Evolutionary conservation across 192 early-diverging fungal genomes (phyloP).

Genomic region (Pilaira anomala): DNA sequence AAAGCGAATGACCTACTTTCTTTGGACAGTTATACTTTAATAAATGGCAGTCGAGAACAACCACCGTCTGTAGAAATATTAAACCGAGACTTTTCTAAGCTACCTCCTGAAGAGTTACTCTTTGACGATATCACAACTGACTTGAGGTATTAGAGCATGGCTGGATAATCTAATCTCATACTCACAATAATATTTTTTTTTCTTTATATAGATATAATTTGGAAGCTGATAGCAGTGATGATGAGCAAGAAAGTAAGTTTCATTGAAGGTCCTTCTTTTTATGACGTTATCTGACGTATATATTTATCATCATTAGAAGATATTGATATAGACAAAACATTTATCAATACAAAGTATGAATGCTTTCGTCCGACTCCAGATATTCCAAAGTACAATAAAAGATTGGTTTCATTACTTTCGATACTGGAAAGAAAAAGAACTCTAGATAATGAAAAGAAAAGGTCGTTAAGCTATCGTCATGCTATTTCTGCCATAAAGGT

Average conservation of each 20-base stretch:
- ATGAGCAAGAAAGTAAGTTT: neutral
- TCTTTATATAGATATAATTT: neutral
- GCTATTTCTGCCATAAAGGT: slow-evolving; percentile 35
- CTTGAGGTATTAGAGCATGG: no score
- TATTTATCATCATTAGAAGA: slow-evolving; percentile 13
- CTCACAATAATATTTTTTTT: no score
- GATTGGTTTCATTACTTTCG: slow-evolving; percentile 19
- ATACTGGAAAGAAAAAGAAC: slow-evolving; percentile 25
- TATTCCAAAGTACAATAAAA: slow-evolving; percentile 19
- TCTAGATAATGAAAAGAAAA: slow-evolving; percentile 18
- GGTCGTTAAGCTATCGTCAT: slow-evolving; percentile 27
- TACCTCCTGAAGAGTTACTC: no score
- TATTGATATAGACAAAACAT: slow-evolving; percentile 29
- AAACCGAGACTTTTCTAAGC: no score
- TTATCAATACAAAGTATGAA: slow-evolving; percentile 32
- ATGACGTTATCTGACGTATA: neutral
- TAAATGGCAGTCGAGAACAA: no score
- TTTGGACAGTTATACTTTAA: no score
- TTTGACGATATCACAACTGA: no score
- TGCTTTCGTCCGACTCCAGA: slow-evolving; percentile 38
- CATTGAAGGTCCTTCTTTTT: neutral
- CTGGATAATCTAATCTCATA: no score
- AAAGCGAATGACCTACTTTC: neutral
- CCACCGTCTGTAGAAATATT: no score
- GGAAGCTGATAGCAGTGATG: neutral